Evolutionary conservation across 2,329 filamentous ascomycete species (phyloP).

Genomic region (Fusarium scirpi): DNA sequence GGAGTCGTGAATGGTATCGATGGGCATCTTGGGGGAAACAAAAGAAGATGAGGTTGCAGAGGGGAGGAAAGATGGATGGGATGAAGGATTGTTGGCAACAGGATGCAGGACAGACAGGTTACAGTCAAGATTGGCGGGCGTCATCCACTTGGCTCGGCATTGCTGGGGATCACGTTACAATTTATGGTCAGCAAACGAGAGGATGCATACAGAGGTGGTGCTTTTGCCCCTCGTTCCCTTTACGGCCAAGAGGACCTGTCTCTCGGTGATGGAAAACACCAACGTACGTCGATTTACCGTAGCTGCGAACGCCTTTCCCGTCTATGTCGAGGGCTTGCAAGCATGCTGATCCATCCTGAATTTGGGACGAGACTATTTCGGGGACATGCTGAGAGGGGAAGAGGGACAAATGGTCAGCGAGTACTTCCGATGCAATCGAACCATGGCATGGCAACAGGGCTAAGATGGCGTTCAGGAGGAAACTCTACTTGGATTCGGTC

Average conservation of each 20-base stretch:
- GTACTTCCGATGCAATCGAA: constrained; percentile 34
- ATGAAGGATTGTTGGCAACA: constrained; percentile 12
- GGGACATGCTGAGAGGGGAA: not conserved
- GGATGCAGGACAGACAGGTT: constrained; percentile 24
- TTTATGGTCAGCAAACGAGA: constrained; percentile 40
- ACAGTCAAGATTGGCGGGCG: constrained; percentile 29
- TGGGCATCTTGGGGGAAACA: constrained; percentile 45
- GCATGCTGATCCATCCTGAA: constrained; percentile 21
- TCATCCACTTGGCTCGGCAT: constrained; percentile 18
- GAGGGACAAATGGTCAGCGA: constrained; percentile 11
- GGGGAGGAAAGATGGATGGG: not conserved
- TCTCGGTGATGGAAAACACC: constrained; percentile 30
- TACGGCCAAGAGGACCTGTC: constrained; percentile 11
- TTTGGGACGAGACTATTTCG: constrained; percentile 6
- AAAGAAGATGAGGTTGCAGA: constrained; percentile 5
- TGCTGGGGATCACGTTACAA: constrained; percentile 41
- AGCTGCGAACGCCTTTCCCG: not conserved
- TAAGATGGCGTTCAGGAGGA: not conserved
- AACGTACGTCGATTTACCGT: constrained; percentile 15
- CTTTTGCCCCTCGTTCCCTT: constrained; percentile 29
- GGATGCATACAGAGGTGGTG: constrained; percentile 1
- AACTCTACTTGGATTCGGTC: constrained; percentile 17
- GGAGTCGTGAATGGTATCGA: constrained; percentile 47
- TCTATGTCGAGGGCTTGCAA: constrained; percentile 13
- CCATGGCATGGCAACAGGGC: constrained; percentile 11